Base-by-base conservation (phyloP, 148 eudicot genomes). In the Rhododendron ovatum region DNA sequence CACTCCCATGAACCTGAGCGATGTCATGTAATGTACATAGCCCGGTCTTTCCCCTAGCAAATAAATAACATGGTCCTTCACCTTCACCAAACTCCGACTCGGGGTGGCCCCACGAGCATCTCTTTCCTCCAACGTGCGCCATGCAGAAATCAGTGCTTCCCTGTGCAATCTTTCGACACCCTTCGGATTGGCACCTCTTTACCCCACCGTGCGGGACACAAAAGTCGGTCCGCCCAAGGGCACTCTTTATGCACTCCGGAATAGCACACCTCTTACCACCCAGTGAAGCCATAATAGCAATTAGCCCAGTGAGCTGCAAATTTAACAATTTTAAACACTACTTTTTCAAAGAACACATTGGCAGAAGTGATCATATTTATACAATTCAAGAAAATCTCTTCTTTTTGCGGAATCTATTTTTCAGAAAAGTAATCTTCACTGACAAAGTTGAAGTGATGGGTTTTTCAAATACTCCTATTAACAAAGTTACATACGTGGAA, bases 191-290 rank as follows among this genome's bases (percentile, higher is more conserved):
- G 91, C 99, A 98, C 85, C 98, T 86, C 89, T 94, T 94, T 1
- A 98, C 99, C 59, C 99, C 99, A 79, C 99, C 98, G 90, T 37
- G 98, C 93, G 96, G 96, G 24, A 97, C 98, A 87, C 99, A 97
- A 48, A 88, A 84, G 87, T 55, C 98, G 0, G 94, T 82, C 22
- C 61, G 61, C 20, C 20, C 22, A 3, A 98, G 88, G 2, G 99
- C 99, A 83, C 98, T 97, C 61, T 55, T 55, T 15, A 96, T 93
- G 87, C 99, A 97, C 7, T 90, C 98, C 0, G 93, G 83, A 20
- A 91, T 88, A 39, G 91, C 94, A 87, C 99, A 97, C 84, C 99
- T 92, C 89, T 95, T 95, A 12, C 99, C 98, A 3, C 98, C 99
- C 37, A 39, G 41, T 39, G 41, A 39, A 39, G 41, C 41, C 41